phyloP scores from a whole-genome alignment of 805 yeast species.

The Schwanniomyces sp. region DNA sequence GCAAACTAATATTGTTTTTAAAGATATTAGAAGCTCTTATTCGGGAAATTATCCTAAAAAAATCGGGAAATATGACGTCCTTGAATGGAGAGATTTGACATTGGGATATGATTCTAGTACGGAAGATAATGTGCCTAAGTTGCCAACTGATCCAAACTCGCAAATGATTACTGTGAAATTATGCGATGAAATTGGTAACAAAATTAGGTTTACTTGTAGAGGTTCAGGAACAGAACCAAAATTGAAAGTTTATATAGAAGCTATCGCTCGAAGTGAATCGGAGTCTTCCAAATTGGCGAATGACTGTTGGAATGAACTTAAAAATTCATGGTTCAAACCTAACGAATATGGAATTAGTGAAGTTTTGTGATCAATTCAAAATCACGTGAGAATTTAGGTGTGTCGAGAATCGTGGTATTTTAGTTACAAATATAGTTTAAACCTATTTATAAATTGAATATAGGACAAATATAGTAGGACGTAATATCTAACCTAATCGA shows the following conservation, averaged over 20 bases:
- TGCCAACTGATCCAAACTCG: slow-evolving; percentile 71
- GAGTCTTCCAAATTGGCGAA: slow-evolving; percentile 54
- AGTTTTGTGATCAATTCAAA: slow-evolving; percentile 17
- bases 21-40: slow-evolving; percentile 41
- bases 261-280: slow-evolving; percentile 47
- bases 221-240: slow-evolving; percentile 98
- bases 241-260: slow-evolving; percentile 87
- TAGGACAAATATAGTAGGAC: background rate
- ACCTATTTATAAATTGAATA: background rate
- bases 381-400: background rate
- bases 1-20: slow-evolving; percentile 56
- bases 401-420: background rate
- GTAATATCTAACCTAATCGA: background rate
- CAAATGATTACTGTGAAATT: slow-evolving; percentile 84
- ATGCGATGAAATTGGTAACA: slow-evolving; percentile 7
- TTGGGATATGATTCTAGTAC: slow-evolving; percentile 77
- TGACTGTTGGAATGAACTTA: slow-evolving; percentile 65
- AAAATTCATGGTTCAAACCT: slow-evolving; percentile 70
- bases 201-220: slow-evolving; percentile 76
- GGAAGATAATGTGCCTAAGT: slow-evolving; percentile 50
- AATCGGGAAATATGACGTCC: slow-evolving; percentile 60
- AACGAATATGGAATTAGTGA: slow-evolving; percentile 37
- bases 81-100: slow-evolving; percentile 81
- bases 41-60: slow-evolving; percentile 38
- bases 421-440: background rate